These are phyloP conservation scores for Hypericum androsaemum DNA, from an alignment of 345 rosid genomes.

Conservation along the genomic window DNA sequence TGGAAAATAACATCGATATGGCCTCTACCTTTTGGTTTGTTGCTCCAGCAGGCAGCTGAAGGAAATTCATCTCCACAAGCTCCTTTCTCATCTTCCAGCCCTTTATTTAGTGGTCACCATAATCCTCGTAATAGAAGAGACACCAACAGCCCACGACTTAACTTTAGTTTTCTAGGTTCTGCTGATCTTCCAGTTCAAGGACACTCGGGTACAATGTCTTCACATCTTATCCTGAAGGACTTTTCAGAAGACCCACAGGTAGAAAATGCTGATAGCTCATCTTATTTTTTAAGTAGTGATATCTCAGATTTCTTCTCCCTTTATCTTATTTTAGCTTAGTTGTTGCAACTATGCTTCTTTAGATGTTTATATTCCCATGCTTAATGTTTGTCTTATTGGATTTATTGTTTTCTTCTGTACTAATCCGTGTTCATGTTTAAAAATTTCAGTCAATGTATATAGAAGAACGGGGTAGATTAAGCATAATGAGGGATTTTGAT, in stretches of 20 bases:
- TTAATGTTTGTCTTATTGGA: neutral
- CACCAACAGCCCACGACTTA: conserved; percentile 38
- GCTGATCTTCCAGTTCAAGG: conserved; percentile 39
- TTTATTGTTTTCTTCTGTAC: neutral
- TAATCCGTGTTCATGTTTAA: conserved; percentile 10
- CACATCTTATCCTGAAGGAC: conserved; percentile 78
- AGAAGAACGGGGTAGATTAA: conserved; percentile 85
- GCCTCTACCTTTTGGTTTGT: conserved; percentile 85
- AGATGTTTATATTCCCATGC: neutral
- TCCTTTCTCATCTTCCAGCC: conserved; percentile 42
- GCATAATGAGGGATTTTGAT: conserved; percentile 66
- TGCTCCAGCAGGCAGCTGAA: conserved; percentile 63
- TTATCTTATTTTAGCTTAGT: conserved; percentile 4
- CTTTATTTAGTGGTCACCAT: conserved; percentile 44
- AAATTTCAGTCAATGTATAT: conserved; percentile 46
- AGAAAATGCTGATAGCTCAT: conserved; percentile 1
- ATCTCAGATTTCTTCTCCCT: conserved; percentile 6
- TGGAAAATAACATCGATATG: conserved; percentile 65
- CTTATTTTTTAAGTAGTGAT: neutral
- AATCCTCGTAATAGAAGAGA: conserved; percentile 51
- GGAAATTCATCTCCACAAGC: conserved; percentile 30
- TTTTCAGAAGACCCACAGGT: conserved; percentile 83
- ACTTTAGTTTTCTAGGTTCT: conserved; percentile 23
- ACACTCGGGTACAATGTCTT: conserved; percentile 36
- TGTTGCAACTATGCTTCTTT: neutral